A percentile compares a stretch with the other conserved stretches of the same genome.
Conservation (phyloP, 2,329 filamentous ascomycete species). For the Penicillium sp. region DNA sequence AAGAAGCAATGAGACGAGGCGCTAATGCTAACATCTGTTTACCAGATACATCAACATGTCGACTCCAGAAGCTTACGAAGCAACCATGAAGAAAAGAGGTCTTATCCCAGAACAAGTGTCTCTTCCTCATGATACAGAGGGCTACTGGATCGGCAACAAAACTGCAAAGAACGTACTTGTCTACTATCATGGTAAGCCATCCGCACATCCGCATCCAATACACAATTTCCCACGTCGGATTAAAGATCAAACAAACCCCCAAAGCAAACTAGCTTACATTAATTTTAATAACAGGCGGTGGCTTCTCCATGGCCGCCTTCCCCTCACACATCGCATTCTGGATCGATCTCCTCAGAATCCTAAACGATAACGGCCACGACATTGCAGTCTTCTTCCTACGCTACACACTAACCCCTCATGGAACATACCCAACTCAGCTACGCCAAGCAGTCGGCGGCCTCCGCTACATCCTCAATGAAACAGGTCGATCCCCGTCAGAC, state of each 20-base stretch:
- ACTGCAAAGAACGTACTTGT: conserved; percentile 40
- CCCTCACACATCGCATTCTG: conserved; percentile 50
- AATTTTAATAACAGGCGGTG: conserved; percentile 47
- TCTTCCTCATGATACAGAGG: conserved; percentile 33
- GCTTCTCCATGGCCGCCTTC: conserved; percentile 50
- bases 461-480: conserved; percentile 38
- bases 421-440: conserved; percentile 41
- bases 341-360: conserved; percentile 38
- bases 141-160: conserved; percentile 43
- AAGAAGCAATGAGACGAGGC: neutral
- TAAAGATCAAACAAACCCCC: neutral
- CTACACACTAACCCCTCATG: conserved; percentile 54
- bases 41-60: conserved; percentile 26
- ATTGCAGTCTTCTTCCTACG: conserved; percentile 53
- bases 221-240: neutral
- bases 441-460: conserved; percentile 40
- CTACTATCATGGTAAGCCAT: conserved; percentile 39
- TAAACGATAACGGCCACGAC: conserved; percentile 43
- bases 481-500: conserved; percentile 31
- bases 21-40: neutral
- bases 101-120: conserved; percentile 31
- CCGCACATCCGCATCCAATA: neutral
- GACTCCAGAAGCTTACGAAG: conserved; percentile 29
- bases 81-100: conserved; percentile 24
- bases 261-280: neutral